Percentiles rank a stretch among this genome's conserved stretches.
Conservation (phyloP, 768 basidiomycete genomes). For the Rhizopogon vulgaris region DNA sequence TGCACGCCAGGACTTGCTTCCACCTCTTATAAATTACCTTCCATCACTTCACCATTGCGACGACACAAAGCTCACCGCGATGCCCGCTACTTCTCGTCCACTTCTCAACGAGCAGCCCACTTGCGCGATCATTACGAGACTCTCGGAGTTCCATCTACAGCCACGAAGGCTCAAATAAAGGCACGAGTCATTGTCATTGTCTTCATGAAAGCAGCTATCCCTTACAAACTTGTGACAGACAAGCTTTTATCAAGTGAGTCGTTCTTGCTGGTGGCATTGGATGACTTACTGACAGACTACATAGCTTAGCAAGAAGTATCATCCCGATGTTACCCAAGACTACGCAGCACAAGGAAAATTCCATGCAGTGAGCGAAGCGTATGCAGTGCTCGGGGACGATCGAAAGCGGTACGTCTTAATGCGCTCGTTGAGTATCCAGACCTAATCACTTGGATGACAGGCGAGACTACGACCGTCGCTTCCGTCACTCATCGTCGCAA, state of each 20-base stretch:
- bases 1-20: background rate
- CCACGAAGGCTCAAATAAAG: conserved; percentile 29
- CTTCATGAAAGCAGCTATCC: conserved; percentile 1
- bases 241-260: conserved; percentile 25
- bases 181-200: conserved; percentile 4
- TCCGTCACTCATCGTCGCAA: conserved; percentile 4
- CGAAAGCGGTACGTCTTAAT: conserved; percentile 31
- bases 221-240: conserved; percentile 9
- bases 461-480: conserved; percentile 26
- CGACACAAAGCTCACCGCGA: background rate
- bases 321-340: conserved; percentile 40
- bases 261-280: background rate
- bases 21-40: background rate
- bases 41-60: background rate
- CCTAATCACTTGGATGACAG: conserved; percentile 8
- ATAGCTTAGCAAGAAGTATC: conserved; percentile 43
- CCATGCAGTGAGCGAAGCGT: conserved; percentile 42
- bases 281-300: background rate
- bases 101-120: conserved; percentile 6
- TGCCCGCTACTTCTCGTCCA: conserved; percentile 16
- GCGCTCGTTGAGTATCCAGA: too few relatives aligned
- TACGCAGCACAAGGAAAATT: conserved; percentile 33
- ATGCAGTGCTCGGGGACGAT: conserved; percentile 38
- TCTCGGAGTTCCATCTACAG: conserved; percentile 20
- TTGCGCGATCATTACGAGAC: conserved; percentile 21